These are phyloP conservation scores for Angophora floribunda DNA, from an alignment of 345 rosid species.

Conservation along the genomic window DNA sequence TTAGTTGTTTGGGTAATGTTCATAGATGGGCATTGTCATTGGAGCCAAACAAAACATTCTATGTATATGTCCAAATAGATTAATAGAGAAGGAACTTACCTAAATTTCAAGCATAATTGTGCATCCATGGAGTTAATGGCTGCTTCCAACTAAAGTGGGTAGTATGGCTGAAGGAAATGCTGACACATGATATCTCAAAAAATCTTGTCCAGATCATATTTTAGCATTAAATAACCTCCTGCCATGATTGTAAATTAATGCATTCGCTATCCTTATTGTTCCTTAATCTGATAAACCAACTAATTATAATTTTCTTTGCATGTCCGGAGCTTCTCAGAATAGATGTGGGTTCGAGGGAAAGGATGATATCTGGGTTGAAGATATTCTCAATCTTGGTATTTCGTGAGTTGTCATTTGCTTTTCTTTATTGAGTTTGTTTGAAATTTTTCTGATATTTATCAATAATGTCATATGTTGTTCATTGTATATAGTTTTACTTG, in stretches of 20 bases:
- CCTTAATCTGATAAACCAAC: not conserved
- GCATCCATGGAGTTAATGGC: not conserved
- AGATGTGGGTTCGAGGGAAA: slow-evolving; percentile 88
- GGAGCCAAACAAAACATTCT: not conserved
- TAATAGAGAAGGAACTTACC: not conserved
- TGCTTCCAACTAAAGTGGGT: not conserved
- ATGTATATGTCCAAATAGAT: not conserved
- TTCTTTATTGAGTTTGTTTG: not conserved
- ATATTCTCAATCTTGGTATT: slow-evolving; percentile 90
- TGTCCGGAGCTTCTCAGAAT: slow-evolving; percentile 43
- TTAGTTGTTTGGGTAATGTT: not conserved
- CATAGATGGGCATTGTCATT: not conserved
- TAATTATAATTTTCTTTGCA: not conserved
- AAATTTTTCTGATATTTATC: not conserved
- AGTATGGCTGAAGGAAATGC: not conserved
- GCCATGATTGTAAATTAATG: not conserved
- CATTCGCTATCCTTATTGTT: not conserved
- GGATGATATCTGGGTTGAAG: slow-evolving; percentile 93
- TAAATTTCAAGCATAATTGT: not conserved
- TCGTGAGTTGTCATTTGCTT: slow-evolving; percentile 50
- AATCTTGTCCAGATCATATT: not conserved
- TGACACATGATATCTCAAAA: not conserved
- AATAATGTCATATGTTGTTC: not conserved
- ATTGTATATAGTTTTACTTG: not conserved
- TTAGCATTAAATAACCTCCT: not conserved